These are phyloP conservation scores for Apiotrichum sp. DNA, from an alignment of 1,284 basidiomycete species.

Conservation along the genomic window DNA sequence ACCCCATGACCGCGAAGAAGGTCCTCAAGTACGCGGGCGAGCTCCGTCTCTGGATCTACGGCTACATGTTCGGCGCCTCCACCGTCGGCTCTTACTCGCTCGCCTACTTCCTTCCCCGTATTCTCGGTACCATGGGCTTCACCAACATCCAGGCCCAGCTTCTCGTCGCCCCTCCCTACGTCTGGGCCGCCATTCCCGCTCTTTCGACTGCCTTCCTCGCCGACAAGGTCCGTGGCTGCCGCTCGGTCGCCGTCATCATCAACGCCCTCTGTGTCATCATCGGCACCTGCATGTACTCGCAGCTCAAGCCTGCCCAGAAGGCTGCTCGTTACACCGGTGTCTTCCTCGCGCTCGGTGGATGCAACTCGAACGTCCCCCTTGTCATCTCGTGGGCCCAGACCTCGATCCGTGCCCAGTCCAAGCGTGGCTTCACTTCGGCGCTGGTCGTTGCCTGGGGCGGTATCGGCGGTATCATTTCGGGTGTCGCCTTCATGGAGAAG, in stretches of 20 bases:
- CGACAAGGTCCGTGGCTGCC: conserved; percentile 30
- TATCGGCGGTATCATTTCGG: conserved; percentile 45
- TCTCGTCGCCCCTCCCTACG: conserved; percentile 47
- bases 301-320: conserved; percentile 11
- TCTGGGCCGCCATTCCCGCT: conserved; percentile 39
- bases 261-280: conserved; percentile 11
- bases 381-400: conserved; percentile 41
- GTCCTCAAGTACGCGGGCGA: conserved; percentile 39
- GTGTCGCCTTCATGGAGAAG: conserved; percentile 11
- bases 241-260: conserved; percentile 4
- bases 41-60: conserved; percentile 48
- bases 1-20: conserved; percentile 42
- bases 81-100: conserved; percentile 21
- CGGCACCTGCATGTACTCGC: conserved; percentile 14
- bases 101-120: conserved; percentile 47
- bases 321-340: conserved; percentile 45
- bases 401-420: conserved; percentile 48
- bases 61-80: conserved; percentile 41
- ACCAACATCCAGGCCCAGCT: conserved; percentile 30
- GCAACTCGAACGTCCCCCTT: conserved; percentile 34
- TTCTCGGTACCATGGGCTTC: conserved; percentile 27
- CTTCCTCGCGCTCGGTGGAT: conserved; percentile 46
- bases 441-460: conserved; percentile 47
- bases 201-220: conserved; percentile 39
- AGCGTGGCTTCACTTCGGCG: conserved; percentile 42